phyloP scores from a whole-genome alignment of 2,329 filamentous ascomycete species.

The Corniculantispora saksenae region DNA sequence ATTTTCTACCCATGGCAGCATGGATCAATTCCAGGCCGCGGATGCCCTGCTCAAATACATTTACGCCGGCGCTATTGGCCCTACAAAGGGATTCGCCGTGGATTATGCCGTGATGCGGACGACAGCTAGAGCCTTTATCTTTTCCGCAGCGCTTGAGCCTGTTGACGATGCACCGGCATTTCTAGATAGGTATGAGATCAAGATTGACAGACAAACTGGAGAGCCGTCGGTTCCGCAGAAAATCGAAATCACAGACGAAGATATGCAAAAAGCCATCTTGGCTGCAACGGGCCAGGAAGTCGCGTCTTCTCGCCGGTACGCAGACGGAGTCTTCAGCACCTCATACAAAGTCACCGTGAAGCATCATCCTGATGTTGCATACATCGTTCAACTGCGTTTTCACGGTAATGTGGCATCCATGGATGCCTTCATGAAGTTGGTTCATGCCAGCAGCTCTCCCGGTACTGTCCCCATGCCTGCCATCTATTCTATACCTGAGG shows the following conservation, averaged over 20 bases:
- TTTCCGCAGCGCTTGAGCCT: slow-evolving; percentile 23
- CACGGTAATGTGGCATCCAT: slow-evolving; percentile 25
- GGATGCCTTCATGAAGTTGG: slow-evolving; percentile 22
- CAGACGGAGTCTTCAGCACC: slow-evolving; percentile 21
- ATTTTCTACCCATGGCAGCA: no score
- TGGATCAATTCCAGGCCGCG: slow-evolving; percentile 18
- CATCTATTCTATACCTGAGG: slow-evolving; percentile 23
- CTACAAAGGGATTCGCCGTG: slow-evolving; percentile 22
- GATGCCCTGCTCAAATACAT: slow-evolving; percentile 13
- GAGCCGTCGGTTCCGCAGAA: slow-evolving; percentile 20
- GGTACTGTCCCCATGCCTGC: slow-evolving; percentile 19
- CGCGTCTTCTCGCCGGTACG: slow-evolving; percentile 21
- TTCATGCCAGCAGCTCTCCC: slow-evolving; percentile 2
- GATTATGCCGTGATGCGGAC: slow-evolving; percentile 22
- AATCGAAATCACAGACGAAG: slow-evolving; percentile 21
- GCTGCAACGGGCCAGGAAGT: slow-evolving; percentile 21
- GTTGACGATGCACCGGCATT: slow-evolving; percentile 17
- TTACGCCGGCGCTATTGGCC: slow-evolving; percentile 25
- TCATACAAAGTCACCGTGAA: slow-evolving; percentile 23
- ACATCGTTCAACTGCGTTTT: slow-evolving; percentile 24
- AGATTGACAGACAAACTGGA: slow-evolving; percentile 21
- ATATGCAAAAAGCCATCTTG: slow-evolving; percentile 18
- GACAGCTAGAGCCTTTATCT: slow-evolving; percentile 22
- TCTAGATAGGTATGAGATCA: slow-evolving; percentile 23
- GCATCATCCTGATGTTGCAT: slow-evolving; percentile 8